Evolutionary conservation across 495 filamentous ascomycete genomes (phyloP), one percentile per base, ranked within the genome.

Genomic region (Xylaria intraflava): DNA sequence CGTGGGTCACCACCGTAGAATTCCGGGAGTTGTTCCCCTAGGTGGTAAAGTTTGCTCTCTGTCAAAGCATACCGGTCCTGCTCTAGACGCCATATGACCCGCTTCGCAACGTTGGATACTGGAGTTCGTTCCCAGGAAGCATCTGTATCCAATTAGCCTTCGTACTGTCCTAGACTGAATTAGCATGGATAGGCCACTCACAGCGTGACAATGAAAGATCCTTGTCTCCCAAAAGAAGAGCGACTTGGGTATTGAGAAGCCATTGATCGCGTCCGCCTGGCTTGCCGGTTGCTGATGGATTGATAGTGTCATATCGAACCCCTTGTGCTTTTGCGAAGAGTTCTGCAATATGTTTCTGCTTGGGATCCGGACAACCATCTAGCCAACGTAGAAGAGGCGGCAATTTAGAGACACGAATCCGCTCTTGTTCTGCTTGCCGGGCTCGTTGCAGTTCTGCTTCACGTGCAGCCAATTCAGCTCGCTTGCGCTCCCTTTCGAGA

Each of bases 201-300:
- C 83, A 91, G 71, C 84, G 80, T 20, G 84, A 82, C 26, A 91
- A 73, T 35, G 83, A 78, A 19, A 88, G 73, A 60, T 91, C 87
- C 65, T 87, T 87, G 46, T 87, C 85, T 27, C 86, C 87, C 26
- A 91, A 71, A 22, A 91, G 71, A 16, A 87, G 78, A 16, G 87
- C 86, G 51, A 83, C 83, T 60, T 90, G 79, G 40, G 85, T 83
- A 56, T 89, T 90, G 26, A 87, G 80, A 58, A 90, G 72, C 86
- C 87, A 91, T 65, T 81, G 78, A 58, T 90, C 87, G 38, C 75
- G 68, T 33, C 74, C 76, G 33, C 71, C 68, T 20, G 69, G 44
- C 6, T 70, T 72, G 33, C 72, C 72, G 19, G 72, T 76, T 20
- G 70, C 65, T 17, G 69, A 72, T 4, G 72, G 69, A 10, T 69